A percentile compares a stretch with the other conserved stretches of the same genome.
Conservation (phyloP, 345 rosid genomes). For the Eucalyptus pauciflora region DNA sequence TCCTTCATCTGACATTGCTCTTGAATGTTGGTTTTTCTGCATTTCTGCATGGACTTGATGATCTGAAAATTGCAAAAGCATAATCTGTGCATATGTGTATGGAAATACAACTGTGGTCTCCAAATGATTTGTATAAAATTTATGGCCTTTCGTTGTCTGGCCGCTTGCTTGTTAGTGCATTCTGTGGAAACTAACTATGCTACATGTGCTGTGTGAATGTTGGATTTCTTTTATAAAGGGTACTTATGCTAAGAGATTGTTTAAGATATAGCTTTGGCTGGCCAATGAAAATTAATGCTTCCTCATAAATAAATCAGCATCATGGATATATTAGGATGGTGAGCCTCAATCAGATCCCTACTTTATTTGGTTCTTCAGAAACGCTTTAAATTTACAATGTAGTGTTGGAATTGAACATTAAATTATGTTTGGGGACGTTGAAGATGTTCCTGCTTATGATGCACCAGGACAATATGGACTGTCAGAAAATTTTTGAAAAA, state of each 20-base stretch:
- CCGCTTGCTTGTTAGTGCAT: background rate
- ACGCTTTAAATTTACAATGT: background rate
- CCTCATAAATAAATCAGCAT: background rate
- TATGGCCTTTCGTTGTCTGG: background rate
- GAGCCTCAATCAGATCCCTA: background rate
- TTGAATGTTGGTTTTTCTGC: background rate
- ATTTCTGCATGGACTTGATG: background rate
- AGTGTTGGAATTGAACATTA: background rate
- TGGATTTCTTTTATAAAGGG: background rate
- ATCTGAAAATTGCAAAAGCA: background rate
- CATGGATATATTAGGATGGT: background rate
- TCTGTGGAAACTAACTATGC: background rate
- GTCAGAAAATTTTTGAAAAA: background rate
- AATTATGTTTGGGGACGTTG: background rate
- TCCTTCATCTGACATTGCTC: background rate
- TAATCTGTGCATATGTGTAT: background rate
- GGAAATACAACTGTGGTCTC: background rate
- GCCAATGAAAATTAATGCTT: background rate
- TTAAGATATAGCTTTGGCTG: background rate
- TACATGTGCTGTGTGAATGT: background rate
- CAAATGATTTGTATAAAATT: background rate
- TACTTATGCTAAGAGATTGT: background rate
- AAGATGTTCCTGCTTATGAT: background rate
- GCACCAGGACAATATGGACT: background rate
- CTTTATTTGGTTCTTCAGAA: background rate